Base-by-base conservation (phyloP, 2,329 filamentous ascomycete genomes). In the Fusarium torulosum region DNA sequence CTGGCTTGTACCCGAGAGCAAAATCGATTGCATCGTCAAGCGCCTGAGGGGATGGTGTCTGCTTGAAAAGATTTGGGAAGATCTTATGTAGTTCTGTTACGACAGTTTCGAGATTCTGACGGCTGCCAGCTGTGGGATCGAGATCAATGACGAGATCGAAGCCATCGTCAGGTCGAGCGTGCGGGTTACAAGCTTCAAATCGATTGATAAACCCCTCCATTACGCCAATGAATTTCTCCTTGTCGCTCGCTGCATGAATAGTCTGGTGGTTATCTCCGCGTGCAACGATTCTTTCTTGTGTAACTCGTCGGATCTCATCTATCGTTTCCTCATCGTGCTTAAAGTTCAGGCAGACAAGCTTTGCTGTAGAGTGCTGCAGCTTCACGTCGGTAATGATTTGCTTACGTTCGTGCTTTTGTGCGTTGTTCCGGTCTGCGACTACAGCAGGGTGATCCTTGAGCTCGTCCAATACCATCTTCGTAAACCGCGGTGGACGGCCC, bases 241-340 rank as follows among this genome's bases (percentile, higher is more conserved):
- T 79, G 43, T 91, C 87, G 56, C 92, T 91, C 44, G 88, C 91
- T 13, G 95, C 94, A 74, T 96, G 94, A 61, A 99, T 98, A 1
- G 96, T 99, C 80, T 99, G 96, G 77, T 99, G 96, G 74, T 98
- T 98, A 78, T 99, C 94, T 15, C 96, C 96, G 21, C 96, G 91
- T 7, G 88, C 85, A 20, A 97, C 81, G 1, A 99, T 93, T 49
- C 96, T 90, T 66, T 90, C 86, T 58, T 88, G 90, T 1, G 94
- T 97, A 25, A 95, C 84, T 57, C 87, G 82, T 43, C 92, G 87
- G 64, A 98, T 92, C 31, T 87, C 83, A 49, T 91, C 85, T 9
- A 96, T 86, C 67, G 93, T 82, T 53, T 91, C 87, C 74, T 97
- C 82, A 58, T 94, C 88, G 75, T 98, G 96, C 8, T 92, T 90